A percentile compares a stretch with the other conserved stretches of the same genome.
These are phyloP conservation scores for Barnettozyma wickerhamii DNA, from an alignment of 805 yeast genomes.

Conservation along the genomic window DNA sequence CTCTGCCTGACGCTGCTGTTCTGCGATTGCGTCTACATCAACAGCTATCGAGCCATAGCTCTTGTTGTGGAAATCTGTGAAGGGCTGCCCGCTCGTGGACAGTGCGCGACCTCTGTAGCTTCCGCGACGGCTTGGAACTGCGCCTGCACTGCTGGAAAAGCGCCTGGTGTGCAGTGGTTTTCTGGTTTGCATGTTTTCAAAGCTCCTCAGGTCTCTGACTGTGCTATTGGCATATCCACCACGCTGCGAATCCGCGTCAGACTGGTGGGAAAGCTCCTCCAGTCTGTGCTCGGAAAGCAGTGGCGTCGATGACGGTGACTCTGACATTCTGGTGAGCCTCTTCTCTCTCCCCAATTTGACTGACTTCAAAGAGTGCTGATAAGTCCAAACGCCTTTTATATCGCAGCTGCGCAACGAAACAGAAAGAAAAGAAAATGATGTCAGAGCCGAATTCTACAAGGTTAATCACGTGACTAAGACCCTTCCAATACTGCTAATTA, in stretches of 20 bases:
- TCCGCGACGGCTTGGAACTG: background rate
- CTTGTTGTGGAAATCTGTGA: constrained; percentile 2
- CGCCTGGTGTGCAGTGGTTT: constrained; percentile 4
- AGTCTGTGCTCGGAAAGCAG: constrained; percentile 1
- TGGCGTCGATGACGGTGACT: constrained; percentile 8
- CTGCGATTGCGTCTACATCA: constrained; percentile 6
- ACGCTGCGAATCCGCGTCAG: background rate
- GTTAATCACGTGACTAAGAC: background rate
- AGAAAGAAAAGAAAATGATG: too few species aligned
- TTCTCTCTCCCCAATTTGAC: too few species aligned
- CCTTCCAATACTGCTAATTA: background rate
- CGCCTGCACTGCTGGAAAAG: constrained; percentile 1
- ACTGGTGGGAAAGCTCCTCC: background rate
- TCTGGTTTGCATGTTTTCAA: constrained; percentile 1
- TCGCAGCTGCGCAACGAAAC: too few species aligned
- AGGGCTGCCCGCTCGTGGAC: background rate
- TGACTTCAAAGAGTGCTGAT: too few species aligned
- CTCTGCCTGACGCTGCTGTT: constrained; percentile 1
- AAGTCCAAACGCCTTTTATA: too few species aligned
- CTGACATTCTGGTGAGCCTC: too few species aligned
- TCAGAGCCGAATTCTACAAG: background rate
- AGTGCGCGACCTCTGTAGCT: background rate
- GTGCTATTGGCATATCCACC: background rate
- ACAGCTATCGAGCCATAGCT: constrained; percentile 8
- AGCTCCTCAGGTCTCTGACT: constrained; percentile 11